These are phyloP conservation scores for Trifolium dubium DNA, from an alignment of 306 rosid genomes.

Conservation along the genomic window DNA sequence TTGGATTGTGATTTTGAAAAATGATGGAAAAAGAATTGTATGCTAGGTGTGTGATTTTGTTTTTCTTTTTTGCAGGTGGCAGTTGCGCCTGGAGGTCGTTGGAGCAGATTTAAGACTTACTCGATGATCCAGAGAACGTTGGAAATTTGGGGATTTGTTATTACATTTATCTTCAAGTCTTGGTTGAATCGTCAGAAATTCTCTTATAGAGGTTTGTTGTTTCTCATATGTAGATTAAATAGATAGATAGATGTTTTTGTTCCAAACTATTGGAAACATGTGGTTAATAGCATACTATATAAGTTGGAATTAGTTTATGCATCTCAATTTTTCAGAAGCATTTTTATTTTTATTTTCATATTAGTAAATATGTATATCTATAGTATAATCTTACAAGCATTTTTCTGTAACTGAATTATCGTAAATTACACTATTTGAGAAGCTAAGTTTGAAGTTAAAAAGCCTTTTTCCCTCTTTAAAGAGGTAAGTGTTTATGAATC, in stretches of 20 bases:
- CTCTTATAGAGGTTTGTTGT: constrained; percentile 75
- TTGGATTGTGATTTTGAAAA: not conserved
- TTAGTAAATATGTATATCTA: not conserved
- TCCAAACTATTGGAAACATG: constrained; percentile 9
- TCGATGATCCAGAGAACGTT: constrained; percentile 93
- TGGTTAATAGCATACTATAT: not conserved
- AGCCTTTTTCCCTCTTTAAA: not conserved
- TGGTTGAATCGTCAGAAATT: constrained; percentile 84
- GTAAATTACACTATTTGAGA: not conserved
- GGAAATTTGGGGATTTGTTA: constrained; percentile 99
- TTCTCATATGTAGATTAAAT: constrained; percentile 14
- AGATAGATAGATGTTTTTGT: not conserved
- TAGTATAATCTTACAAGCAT: not conserved
- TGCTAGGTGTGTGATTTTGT: constrained; percentile 24
- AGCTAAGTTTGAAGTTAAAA: constrained; percentile 1
- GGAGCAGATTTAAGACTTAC: constrained; percentile 96
- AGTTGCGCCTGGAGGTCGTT: constrained; percentile 94
- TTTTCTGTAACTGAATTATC: too few relatives aligned
- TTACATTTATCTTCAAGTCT: constrained; percentile 72
- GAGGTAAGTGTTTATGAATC: constrained; percentile 10
- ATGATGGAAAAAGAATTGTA: not conserved
- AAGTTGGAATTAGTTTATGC: constrained; percentile 1
- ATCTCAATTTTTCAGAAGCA: not conserved
- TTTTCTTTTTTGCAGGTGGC: constrained; percentile 68
- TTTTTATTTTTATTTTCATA: not conserved